Base-by-base conservation (phyloP, 1,284 basidiomycete genomes). In the Chondrostereum purpureum region DNA sequence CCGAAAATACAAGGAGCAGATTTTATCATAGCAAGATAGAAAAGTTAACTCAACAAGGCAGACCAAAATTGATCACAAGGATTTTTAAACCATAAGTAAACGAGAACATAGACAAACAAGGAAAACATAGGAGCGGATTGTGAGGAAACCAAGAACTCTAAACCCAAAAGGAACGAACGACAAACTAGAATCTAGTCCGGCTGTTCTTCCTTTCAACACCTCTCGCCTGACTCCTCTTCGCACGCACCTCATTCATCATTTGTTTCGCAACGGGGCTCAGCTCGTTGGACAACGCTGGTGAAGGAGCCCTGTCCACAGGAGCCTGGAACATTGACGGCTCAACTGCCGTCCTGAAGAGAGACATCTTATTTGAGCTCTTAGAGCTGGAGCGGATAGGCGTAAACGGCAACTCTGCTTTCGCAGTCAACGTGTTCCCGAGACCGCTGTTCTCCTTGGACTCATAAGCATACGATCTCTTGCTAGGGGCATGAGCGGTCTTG, bases 241-340 rank as follows among this genome's bases (percentile, higher is more conserved):
- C 8, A 8, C 27, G 27, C 39, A 82, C 57, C 54, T 78, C 71
- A 46, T 65, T 63, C 85, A 87, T 87, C 56, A 88, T 70, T 56
- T 81, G 72, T 52, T 69, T 70, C 5, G 72, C 78, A 24, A 80
- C 61, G 10, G 82, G 81, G 17, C 84, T 87, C 40, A 88, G 63
- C 52, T 87, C 85, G 11, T 81, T 75, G 3, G 83, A 85, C 19
- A 75, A 80, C n/a, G 78, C 73, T n/a, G 83, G 79, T 3, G 80
- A 83, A 2, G 78, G 72, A 22, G 58, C 59, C 47, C 57, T 50
- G 46, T 60, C 53, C 22, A 47, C 39, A 1, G 62, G 64, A 6
- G 63, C 61, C 23, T 58, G 63, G 46, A 68, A 66, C 49, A 60
- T 64, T 13, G 54, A 53, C 16, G 67, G 63, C 10, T 59, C 61